Conservation (phyloP, 163 green algal species). For the Chloroidium sp. region DNA sequence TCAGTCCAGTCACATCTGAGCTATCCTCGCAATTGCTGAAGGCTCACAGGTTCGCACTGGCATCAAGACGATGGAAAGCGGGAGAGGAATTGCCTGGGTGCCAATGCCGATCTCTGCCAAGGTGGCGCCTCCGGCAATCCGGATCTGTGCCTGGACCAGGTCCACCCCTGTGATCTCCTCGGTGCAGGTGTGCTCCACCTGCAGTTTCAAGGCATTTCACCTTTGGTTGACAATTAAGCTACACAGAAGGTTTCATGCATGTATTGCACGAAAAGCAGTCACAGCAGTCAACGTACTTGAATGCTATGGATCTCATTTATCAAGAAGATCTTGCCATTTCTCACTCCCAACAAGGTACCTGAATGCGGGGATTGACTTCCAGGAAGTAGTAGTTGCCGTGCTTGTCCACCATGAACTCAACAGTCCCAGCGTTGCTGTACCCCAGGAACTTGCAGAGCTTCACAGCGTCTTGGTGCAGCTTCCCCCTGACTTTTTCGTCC, state of each 20-base stretch:
- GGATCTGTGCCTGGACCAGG: slow-evolving; percentile 83
- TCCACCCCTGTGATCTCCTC: slow-evolving; percentile 90
- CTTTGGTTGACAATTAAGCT: too few relatives aligned
- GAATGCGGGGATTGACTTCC: slow-evolving; percentile 82
- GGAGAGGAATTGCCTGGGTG: slow-evolving; percentile 31
- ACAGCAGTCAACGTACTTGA: not conserved
- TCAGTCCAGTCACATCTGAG: too few relatives aligned
- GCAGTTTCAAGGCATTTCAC: not conserved
- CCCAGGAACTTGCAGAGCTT: slow-evolving; percentile 69
- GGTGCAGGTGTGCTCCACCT: slow-evolving; percentile 94
- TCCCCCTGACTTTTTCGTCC: slow-evolving; percentile 26
- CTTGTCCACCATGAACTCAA: slow-evolving; percentile 96
- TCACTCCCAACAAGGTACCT: slow-evolving; percentile 41
- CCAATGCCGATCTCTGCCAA: slow-evolving; percentile 59
- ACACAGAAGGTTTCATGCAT: too few relatives aligned
- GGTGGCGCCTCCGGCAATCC: slow-evolving; percentile 63
- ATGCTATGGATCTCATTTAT: not conserved
- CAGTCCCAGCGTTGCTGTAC: slow-evolving; percentile 80
- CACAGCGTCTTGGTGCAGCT: slow-evolving; percentile 68
- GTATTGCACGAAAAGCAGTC: too few relatives aligned
- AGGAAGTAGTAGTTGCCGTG: slow-evolving; percentile 84
- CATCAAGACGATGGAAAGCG: not conserved
- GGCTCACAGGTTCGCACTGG: too few relatives aligned
- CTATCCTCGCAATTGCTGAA: too few relatives aligned
- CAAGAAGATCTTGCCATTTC: not conserved